A percentile compares a stretch with the other conserved stretches of the same genome.
phyloP scores from a whole-genome alignment of 345 rosid species.

The Toxicodendron radicans region DNA sequence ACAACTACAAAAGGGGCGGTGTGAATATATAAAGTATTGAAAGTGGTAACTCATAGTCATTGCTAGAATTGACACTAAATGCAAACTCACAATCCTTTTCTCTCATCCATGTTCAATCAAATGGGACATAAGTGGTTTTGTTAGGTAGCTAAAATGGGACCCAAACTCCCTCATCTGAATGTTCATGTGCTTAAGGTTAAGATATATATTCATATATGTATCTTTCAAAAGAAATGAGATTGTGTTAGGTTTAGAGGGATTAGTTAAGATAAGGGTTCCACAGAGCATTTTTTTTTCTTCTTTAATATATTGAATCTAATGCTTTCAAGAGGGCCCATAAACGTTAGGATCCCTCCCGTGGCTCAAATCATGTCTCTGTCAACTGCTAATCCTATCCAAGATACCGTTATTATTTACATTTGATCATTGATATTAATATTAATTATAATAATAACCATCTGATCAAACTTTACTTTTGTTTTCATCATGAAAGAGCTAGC shows the following conservation, averaged over 20 bases:
- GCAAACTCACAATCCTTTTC: neutral
- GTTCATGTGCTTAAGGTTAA: too few relatives aligned
- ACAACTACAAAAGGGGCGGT: neutral
- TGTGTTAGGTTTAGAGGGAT: neutral
- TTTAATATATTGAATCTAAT: too few relatives aligned
- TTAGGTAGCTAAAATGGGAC: conserved; percentile 10
- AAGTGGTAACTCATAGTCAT: neutral
- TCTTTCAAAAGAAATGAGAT: neutral
- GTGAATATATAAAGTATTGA: neutral
- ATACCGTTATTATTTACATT: conserved; percentile 13
- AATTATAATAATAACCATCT: conserved; percentile 11
- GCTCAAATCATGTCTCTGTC: conserved; percentile 12
- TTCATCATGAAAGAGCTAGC: conserved; percentile 18
- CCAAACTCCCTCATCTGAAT: conserved; percentile 1
- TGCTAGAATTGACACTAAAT: neutral
- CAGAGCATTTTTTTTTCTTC: too few relatives aligned
- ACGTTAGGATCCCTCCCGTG: too few relatives aligned
- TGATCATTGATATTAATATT: conserved; percentile 8
- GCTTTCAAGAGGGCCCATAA: too few relatives aligned
- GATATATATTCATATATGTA: neutral
- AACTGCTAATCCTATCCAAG: conserved; percentile 16
- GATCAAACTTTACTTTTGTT: conserved; percentile 26
- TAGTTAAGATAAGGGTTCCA: too few relatives aligned
- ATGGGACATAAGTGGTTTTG: neutral
- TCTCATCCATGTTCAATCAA: conserved; percentile 6